phyloP scores from a whole-genome alignment of 2,329 filamentous ascomycete species.

The Trichoderma afroharzianum region DNA sequence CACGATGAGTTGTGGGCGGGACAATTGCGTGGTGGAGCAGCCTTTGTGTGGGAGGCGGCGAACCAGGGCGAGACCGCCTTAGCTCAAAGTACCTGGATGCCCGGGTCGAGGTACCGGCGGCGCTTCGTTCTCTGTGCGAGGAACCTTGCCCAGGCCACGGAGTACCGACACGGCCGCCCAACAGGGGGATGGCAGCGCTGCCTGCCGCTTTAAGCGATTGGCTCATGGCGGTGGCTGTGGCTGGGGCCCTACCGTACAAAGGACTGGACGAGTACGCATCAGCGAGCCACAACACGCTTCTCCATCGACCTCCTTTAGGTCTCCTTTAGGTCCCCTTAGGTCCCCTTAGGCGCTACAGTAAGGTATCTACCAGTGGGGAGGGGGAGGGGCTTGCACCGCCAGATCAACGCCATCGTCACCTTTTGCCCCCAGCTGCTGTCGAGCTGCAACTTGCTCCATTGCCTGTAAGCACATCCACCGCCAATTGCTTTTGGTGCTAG shows the following conservation, averaged over 20 bases:
- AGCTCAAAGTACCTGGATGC: neutral
- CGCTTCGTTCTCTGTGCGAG: neutral
- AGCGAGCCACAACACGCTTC: neutral
- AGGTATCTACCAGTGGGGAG: conserved; percentile 12
- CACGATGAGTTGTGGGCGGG: conserved; percentile 33
- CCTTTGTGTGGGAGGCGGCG: conserved; percentile 17
- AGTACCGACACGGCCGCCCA: neutral
- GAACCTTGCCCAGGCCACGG: neutral
- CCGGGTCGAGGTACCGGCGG: neutral
- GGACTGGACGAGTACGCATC: neutral
- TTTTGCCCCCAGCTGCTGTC: neutral
- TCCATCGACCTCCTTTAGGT: conserved; percentile 9
- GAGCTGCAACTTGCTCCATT: conserved; percentile 6
- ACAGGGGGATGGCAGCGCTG: conserved; percentile 24
- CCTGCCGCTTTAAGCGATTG: conserved; percentile 37
- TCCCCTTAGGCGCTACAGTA: conserved; percentile 7
- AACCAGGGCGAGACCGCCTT: conserved; percentile 21
- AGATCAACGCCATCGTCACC: conserved; percentile 18
- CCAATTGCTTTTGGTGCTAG: neutral
- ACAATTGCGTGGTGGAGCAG: conserved; percentile 32
- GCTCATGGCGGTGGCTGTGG: conserved; percentile 33
- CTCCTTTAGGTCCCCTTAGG: conserved; percentile 9
- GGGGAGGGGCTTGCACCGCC: conserved; percentile 13
- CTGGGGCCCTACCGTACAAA: neutral
- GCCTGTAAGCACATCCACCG: neutral